Evolutionary conservation across 176 grass and related monocot genomes (phyloP).

Genomic region (Eleusine indica): DNA sequence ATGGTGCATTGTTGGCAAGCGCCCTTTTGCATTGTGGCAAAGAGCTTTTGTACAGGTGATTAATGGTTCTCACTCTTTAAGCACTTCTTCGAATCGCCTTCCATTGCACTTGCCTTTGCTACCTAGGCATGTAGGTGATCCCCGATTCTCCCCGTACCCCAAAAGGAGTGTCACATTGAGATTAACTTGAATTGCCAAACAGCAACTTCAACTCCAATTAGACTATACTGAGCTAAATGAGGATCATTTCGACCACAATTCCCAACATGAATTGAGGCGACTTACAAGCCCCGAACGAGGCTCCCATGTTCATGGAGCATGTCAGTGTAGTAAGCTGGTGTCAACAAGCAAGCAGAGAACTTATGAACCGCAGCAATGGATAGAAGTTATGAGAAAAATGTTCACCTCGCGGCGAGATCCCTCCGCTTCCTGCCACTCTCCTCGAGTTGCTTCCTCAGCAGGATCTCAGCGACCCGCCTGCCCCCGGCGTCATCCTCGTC

Average conservation of each 20-base stretch:
- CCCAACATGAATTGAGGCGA: background rate
- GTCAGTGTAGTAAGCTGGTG: background rate
- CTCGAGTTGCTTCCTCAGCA: conserved; percentile 73
- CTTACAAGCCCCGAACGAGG: background rate
- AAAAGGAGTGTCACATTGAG: background rate
- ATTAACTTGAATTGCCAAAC: background rate
- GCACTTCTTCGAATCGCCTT: too few relatives aligned
- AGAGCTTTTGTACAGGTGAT: too few relatives aligned
- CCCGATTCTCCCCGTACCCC: background rate
- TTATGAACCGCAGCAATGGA: background rate
- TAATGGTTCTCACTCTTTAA: too few relatives aligned
- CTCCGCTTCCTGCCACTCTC: conserved; percentile 67
- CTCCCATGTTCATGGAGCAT: background rate
- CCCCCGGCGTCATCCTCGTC: conserved; percentile 43
- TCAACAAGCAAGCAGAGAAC: background rate
- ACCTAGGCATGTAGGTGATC: background rate
- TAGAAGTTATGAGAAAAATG: background rate
- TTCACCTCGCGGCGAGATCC: conserved; percentile 67
- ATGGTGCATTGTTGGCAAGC: too few relatives aligned
- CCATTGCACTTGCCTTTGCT: too few relatives aligned
- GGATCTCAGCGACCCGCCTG: conserved; percentile 63
- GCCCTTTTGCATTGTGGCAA: too few relatives aligned
- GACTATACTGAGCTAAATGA: background rate
- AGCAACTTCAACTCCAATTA: background rate
- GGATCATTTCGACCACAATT: background rate